A percentile compares a stretch with the other conserved stretches of the same genome.
Conservation (phyloP, 2,329 filamentous ascomycete species). For the Rutstroemia sp. region DNA sequence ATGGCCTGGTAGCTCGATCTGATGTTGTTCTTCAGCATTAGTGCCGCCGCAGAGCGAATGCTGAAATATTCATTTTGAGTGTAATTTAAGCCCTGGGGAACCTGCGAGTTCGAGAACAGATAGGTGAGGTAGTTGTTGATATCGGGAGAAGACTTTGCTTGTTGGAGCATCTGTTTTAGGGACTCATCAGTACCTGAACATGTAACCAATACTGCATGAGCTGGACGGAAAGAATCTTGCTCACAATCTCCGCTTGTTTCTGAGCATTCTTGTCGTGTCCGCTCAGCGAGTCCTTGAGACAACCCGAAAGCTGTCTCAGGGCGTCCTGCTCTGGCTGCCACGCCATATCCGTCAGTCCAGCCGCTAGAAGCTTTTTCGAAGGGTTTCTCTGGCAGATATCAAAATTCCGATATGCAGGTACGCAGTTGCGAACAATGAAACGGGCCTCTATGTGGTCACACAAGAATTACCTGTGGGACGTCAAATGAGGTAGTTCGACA, state of each 20-base stretch:
- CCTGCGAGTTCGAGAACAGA: conserved; percentile 67
- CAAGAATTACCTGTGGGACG: conserved; percentile 28
- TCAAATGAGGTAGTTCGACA: conserved; percentile 23
- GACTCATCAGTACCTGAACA: conserved; percentile 6
- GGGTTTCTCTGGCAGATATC: conserved; percentile 13
- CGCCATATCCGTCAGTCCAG: conserved; percentile 51
- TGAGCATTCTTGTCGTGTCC: conserved; percentile 71
- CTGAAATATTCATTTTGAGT: conserved; percentile 58
- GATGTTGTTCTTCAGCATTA: conserved; percentile 95
- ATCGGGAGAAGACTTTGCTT: conserved; percentile 82
- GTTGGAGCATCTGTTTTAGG: conserved; percentile 70
- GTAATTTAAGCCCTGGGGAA: conserved; percentile 52
- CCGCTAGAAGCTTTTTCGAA: conserved; percentile 15
- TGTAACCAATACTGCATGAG: not conserved
- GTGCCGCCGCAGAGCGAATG: conserved; percentile 77
- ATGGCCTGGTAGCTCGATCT: conserved; percentile 68
- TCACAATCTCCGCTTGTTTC: conserved; percentile 82
- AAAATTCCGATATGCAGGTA: conserved; percentile 27
- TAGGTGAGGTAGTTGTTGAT: conserved; percentile 97
- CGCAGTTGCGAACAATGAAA: conserved; percentile 16
- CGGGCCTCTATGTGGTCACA: conserved; percentile 22
- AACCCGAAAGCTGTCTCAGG: conserved; percentile 81
- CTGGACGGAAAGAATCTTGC: conserved; percentile 30
- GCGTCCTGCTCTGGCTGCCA: conserved; percentile 90
- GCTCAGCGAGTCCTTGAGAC: conserved; percentile 86